Percentiles rank a stretch among this genome's conserved stretches.
Evolutionary conservation across 2,329 filamentous ascomycete species (phyloP).

Genomic region (Calonectria fujianensis): DNA sequence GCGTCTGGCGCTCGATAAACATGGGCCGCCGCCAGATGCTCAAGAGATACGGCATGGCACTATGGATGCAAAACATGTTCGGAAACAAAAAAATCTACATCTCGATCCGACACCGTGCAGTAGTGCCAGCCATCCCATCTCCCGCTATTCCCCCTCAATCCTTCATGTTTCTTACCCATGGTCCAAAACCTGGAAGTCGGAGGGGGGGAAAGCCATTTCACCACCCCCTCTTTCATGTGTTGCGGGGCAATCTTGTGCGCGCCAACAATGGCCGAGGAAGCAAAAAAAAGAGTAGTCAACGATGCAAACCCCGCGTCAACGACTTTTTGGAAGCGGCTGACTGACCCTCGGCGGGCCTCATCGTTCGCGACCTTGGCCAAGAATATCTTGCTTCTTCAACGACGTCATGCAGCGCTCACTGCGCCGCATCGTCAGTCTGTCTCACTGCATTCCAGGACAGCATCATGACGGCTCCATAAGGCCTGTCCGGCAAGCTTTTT

Average conservation of each 20-base stretch:
- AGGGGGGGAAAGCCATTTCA: not conserved
- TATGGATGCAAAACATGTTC: conserved; percentile 18
- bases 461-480: conserved; percentile 6
- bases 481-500: not conserved
- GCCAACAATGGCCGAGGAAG: conserved; percentile 23
- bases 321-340: not conserved
- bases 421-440: conserved; percentile 17
- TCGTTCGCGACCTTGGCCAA: not conserved
- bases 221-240: conserved; percentile 21
- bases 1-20: conserved; percentile 21
- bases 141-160: not conserved
- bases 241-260: conserved; percentile 10
- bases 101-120: conserved; percentile 16
- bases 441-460: conserved; percentile 11
- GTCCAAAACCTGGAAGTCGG: conserved; percentile 14
- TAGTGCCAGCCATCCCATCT: conserved; percentile 6
- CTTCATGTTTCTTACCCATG: not conserved
- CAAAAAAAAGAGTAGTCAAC: not conserved
- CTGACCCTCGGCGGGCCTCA: not conserved
- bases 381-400: conserved; percentile 20
- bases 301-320: conserved; percentile 18
- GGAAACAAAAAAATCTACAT: conserved; percentile 1
- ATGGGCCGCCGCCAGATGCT: not conserved
- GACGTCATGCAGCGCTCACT: conserved; percentile 12
- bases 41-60: not conserved